phyloP scores from a whole-genome alignment of 352 stramenopile species.

The Phytopythium boreale region DNA sequence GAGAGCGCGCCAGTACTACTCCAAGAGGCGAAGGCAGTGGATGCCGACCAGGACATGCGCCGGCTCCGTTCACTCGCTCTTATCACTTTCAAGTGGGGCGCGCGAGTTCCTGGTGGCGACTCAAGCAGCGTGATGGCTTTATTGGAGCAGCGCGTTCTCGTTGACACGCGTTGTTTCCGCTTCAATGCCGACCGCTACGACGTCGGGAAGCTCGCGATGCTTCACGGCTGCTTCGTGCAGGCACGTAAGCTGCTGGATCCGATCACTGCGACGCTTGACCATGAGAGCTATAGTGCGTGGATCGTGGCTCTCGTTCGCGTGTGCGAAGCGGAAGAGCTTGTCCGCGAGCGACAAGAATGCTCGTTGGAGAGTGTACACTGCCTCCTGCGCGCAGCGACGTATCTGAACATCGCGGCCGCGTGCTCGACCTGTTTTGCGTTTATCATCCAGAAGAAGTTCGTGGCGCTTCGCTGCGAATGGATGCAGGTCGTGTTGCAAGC shows the following conservation, averaged over 20 bases:
- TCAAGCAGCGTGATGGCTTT: neutral
- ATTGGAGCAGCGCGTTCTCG: slow-evolving; percentile 21
- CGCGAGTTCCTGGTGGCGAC: slow-evolving; percentile 1
- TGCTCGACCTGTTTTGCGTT: slow-evolving; percentile 35
- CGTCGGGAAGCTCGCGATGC: slow-evolving; percentile 36
- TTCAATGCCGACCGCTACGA: slow-evolving; percentile 44
- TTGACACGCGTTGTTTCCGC: neutral
- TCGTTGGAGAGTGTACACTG: slow-evolving; percentile 27
- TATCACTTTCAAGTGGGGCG: slow-evolving; percentile 31
- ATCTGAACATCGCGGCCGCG: slow-evolving; percentile 33
- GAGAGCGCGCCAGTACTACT: slow-evolving; percentile 21
- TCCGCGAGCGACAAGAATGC: slow-evolving; percentile 17
- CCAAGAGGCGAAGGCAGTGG: slow-evolving; percentile 12
- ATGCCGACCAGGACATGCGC: slow-evolving; percentile 12
- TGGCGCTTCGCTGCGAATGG: slow-evolving; percentile 35
- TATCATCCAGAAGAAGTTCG: slow-evolving; percentile 32
- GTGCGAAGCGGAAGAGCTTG: slow-evolving; percentile 29
- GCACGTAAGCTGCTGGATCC: slow-evolving; percentile 22
- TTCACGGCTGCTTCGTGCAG: slow-evolving; percentile 28
- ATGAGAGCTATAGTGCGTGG: slow-evolving; percentile 50
- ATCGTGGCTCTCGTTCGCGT: slow-evolving; percentile 29
- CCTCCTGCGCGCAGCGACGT: slow-evolving; percentile 18
- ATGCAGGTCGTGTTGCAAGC: slow-evolving; percentile 37
- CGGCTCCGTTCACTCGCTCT: slow-evolving; percentile 22
- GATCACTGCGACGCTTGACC: slow-evolving; percentile 22